These are phyloP conservation scores for Adansonia rubrostipa DNA, from an alignment of 441 rosid species.

Conservation along the genomic window DNA sequence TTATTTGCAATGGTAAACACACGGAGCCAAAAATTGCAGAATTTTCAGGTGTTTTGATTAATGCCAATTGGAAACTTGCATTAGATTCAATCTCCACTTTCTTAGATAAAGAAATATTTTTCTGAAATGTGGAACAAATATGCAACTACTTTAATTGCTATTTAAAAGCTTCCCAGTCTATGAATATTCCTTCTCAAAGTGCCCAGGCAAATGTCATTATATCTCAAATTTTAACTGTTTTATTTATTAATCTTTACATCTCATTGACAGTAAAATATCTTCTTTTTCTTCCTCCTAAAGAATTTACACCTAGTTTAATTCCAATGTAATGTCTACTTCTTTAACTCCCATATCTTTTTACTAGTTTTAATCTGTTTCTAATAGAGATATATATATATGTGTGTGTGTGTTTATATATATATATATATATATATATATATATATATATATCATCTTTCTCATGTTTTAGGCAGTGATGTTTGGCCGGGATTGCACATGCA, in stretches of 20 bases:
- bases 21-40: conserved; percentile 22
- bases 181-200: neutral
- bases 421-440: no score
- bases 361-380: neutral
- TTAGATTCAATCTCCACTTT: neutral
- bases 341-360: neutral
- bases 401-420: no score
- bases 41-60: conserved; percentile 10
- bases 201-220: neutral
- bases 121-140: neutral
- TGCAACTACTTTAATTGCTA: neutral
- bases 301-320: no score
- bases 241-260: neutral
- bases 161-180: neutral
- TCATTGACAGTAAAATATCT: neutral
- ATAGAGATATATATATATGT: no score
- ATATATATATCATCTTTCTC: neutral
- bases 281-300: neutral
- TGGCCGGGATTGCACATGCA: conserved; percentile 20
- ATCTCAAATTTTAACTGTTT: neutral
- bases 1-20: conserved; percentile 24
- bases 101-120: neutral
- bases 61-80: neutral
- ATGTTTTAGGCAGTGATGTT: conserved; percentile 12
- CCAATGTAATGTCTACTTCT: neutral